These are phyloP conservation scores for Bipolaris sorokiniana DNA, from an alignment of 2,329 filamentous ascomycete genomes.

Conservation along the genomic window DNA sequence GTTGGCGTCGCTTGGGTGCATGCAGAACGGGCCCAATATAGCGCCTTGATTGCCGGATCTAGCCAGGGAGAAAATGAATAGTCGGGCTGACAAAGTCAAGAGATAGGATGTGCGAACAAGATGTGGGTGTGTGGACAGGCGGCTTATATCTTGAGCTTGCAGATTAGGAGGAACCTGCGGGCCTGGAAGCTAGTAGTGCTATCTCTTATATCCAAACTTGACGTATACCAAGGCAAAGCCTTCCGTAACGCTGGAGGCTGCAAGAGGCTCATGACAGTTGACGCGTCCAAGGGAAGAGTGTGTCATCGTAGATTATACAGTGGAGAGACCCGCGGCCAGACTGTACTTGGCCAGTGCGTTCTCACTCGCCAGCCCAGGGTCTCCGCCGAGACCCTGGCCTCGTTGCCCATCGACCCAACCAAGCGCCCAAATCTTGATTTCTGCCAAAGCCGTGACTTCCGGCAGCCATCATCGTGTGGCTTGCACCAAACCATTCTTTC, in stretches of 20 bases:
- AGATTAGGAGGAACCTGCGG: neutral
- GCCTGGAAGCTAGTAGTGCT: neutral
- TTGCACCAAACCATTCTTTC: neutral
- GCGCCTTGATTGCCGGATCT: constrained; percentile 5
- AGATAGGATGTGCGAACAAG: neutral
- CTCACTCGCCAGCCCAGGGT: constrained; percentile 9
- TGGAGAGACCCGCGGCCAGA: constrained; percentile 16
- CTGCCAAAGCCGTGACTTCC: constrained; percentile 7
- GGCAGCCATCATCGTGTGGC: constrained; percentile 8
- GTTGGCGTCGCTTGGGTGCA: constrained; percentile 33
- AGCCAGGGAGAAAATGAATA: constrained; percentile 8
- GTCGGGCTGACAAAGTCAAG: neutral
- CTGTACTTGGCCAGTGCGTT: constrained; percentile 9
- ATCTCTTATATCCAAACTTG: neutral
- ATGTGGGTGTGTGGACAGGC: neutral
- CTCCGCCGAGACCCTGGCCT: constrained; percentile 13
- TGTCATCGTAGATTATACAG: constrained; percentile 19
- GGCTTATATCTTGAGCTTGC: constrained; percentile 9
- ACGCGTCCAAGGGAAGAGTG: constrained; percentile 14
- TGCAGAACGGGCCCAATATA: constrained; percentile 26
- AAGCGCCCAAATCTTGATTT: constrained; percentile 13
- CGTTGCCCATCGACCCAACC: constrained; percentile 8
- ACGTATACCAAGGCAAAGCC: neutral
- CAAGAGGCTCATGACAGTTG: constrained; percentile 13
- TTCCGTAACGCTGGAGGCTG: constrained; percentile 7